Evolutionary conservation across 352 stramenopile genomes (phyloP).

Genomic region (Pythium brachiatum): DNA sequence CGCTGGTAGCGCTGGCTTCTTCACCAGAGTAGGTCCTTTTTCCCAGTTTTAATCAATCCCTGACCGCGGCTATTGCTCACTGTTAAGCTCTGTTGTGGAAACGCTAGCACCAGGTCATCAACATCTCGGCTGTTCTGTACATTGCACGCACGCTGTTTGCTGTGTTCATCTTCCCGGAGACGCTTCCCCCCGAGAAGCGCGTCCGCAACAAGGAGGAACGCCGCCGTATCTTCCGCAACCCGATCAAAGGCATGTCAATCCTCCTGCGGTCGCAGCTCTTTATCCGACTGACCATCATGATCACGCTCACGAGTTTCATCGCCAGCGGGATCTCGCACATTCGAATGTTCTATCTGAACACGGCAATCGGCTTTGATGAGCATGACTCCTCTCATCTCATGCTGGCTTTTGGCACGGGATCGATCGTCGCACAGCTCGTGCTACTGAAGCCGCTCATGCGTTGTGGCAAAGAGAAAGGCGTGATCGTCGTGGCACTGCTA

Average conservation of each 20-base stretch:
- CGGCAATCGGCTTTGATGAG: slow-evolving; percentile 61
- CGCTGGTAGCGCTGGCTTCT: slow-evolving; percentile 50
- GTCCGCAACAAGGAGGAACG: slow-evolving; percentile 31
- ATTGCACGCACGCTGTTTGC: slow-evolving; percentile 53
- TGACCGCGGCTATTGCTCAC: too few relatives aligned
- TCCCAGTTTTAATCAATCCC: too few relatives aligned
- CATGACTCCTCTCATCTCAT: slow-evolving; percentile 62
- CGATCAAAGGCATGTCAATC: slow-evolving; percentile 60
- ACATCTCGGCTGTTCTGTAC: slow-evolving; percentile 44
- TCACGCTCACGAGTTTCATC: slow-evolving; percentile 70
- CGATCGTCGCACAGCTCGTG: slow-evolving; percentile 56
- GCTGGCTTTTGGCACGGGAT: slow-evolving; percentile 50
- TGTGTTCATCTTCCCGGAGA: slow-evolving; percentile 57
- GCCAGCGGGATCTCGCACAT: slow-evolving; percentile 57
- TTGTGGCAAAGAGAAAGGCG: slow-evolving; percentile 57
- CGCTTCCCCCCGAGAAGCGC: slow-evolving; percentile 38
- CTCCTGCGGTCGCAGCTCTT: slow-evolving; percentile 65
- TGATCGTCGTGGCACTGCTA: slow-evolving; percentile 60
- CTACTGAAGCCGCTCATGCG: slow-evolving; percentile 60
- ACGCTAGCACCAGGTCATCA: slow-evolving; percentile 52
- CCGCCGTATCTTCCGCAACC: slow-evolving; percentile 44
- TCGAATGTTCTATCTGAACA: slow-evolving; percentile 77
- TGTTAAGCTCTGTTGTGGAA: too few relatives aligned
- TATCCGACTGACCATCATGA: slow-evolving; percentile 57
- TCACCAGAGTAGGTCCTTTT: slow-evolving; percentile 36